phyloP scores from a whole-genome alignment of 129 eudicot species.

The Escallonia herrerae region DNA sequence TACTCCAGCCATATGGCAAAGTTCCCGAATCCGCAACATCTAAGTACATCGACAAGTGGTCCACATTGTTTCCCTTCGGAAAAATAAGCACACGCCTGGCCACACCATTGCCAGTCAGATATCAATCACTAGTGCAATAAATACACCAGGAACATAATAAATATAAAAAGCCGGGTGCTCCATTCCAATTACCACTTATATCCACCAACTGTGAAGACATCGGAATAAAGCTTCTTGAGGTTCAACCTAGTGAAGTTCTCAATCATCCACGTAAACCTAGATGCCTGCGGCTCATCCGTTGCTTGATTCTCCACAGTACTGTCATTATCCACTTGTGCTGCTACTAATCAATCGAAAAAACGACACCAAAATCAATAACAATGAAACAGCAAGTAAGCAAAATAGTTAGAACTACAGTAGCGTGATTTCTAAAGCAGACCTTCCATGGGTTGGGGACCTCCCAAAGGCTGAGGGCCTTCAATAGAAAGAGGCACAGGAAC shows the following conservation, averaged over 20 bases:
- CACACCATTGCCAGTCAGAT: conserved; percentile 10
- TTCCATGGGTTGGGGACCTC: conserved; percentile 72
- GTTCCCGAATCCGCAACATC: conserved; percentile 87
- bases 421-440: conserved; percentile 23
- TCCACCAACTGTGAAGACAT: conserved; percentile 66
- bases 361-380: conserved; percentile 1
- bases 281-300: conserved; percentile 71
- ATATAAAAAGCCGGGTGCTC: background rate
- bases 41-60: conserved; percentile 81
- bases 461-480: conserved; percentile 40
- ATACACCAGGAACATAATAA: background rate
- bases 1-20: conserved; percentile 95
- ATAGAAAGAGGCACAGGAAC: conserved; percentile 39
- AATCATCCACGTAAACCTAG: conserved; percentile 82
- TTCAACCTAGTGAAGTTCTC: conserved; percentile 66
- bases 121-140: background rate
- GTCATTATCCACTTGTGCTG: conserved; percentile 53
- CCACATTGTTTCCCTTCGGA: conserved; percentile 97
- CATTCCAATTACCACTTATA: conserved; percentile 65
- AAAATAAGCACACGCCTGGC: conserved; percentile 90
- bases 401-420: too few species aligned
- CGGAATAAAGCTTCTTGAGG: conserved; percentile 80
- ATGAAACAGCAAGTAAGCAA: background rate
- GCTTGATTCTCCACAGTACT: conserved; percentile 67
- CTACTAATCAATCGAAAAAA: conserved; percentile 20